Evolutionary conservation across 1,139 yeast genomes (phyloP).

Genomic region (Hansenula lynferdii): DNA sequence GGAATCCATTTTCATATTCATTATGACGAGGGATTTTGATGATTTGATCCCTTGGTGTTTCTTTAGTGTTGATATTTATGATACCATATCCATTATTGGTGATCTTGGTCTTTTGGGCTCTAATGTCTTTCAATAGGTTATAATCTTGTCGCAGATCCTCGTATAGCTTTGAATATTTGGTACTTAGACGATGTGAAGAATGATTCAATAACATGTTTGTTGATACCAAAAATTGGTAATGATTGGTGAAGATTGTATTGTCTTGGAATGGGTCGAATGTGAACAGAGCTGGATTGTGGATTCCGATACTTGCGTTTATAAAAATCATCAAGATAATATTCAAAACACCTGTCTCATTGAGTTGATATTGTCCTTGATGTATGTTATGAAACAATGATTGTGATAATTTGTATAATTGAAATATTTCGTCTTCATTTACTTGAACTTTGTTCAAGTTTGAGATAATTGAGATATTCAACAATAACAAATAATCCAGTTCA

Average conservation of each 20-base stretch:
- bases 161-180: conserved; percentile 10
- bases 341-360: background rate
- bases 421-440: background rate
- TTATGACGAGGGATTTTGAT: conserved; percentile 17
- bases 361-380: background rate
- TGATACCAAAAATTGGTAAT: conserved; percentile 8
- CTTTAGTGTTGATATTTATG: conserved; percentile 12
- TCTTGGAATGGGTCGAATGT: conserved; percentile 2
- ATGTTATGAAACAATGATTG: background rate
- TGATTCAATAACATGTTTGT: conserved; percentile 11
- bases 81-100: background rate
- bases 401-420: background rate
- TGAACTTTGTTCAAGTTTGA: background rate
- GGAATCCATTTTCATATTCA: too few relatives aligned
- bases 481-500: background rate
- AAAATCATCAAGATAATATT: background rate
- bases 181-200: conserved; percentile 7
- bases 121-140: conserved; percentile 10
- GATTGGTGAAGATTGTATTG: conserved; percentile 2
- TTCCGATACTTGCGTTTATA: conserved; percentile 2
- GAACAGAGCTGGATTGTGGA: background rate
- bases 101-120: background rate
- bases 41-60: conserved; percentile 20
- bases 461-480: background rate
- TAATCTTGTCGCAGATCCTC: conserved; percentile 16